phyloP scores from a whole-genome alignment of 164 flowering plant genomes.

The Paratinospora sagittata region DNA sequence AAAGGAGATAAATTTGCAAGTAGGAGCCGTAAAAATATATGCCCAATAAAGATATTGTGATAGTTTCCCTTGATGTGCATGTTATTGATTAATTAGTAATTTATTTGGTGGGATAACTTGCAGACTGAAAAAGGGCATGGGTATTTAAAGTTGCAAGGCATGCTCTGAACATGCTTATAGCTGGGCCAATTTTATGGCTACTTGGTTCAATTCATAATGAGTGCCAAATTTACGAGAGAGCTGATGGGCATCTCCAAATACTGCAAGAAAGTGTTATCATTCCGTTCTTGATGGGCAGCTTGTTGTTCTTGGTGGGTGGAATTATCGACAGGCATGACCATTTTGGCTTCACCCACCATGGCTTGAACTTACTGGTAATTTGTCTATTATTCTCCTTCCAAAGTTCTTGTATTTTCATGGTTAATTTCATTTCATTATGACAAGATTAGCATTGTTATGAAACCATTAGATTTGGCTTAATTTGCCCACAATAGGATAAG shows the following conservation, averaged over 20 bases:
- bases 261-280: constrained; percentile 65
- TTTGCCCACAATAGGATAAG: no score
- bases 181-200: constrained; percentile 71
- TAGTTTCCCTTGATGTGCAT: no score
- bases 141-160: constrained; percentile 37
- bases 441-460: no score
- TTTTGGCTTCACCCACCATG: constrained; percentile 31
- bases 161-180: constrained; percentile 62
- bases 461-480: no score
- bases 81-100: background rate
- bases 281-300: constrained; percentile 72
- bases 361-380: constrained; percentile 45
- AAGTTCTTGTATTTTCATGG: no score
- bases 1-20: no score
- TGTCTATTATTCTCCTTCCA: no score
- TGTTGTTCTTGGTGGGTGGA: constrained; percentile 61
- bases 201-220: constrained; percentile 78
- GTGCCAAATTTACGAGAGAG: constrained; percentile 85
- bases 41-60: no score
- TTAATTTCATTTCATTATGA: no score
- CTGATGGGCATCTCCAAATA: constrained; percentile 76
- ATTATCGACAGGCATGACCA: constrained; percentile 48
- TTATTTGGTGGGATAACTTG: constrained; percentile 9
- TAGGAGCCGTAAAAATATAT: no score
- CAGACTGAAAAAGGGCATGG: constrained; percentile 45